Base-by-base conservation (phyloP, 2,329 filamentous ascomycete genomes). In the Fusarium brevicatenulatum region DNA sequence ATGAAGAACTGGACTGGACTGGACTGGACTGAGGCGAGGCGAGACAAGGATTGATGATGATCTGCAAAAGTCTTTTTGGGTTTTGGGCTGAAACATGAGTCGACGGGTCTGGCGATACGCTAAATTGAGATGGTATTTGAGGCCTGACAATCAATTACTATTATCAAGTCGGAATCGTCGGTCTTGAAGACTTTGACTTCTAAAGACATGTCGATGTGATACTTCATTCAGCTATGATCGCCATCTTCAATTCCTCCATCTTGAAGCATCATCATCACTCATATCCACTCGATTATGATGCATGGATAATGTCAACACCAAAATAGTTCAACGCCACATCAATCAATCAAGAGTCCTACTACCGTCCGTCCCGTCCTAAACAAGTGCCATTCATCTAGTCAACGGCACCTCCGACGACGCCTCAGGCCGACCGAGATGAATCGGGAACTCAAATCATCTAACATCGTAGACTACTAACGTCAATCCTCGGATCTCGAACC, bases 51-150 rank as follows among this genome's bases (percentile, higher is more conserved):
- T 57, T 19, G 43, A 50, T 49, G 71, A 65, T 39, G 67, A 71
- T 73, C 58, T 65, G 39, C 63, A 63, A 49, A 28, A 12, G 21
- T 50, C 21, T 30, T 19, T 34, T 52, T 36, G 49, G n/a, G n/a
- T 23, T 42, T 46, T 68, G 56, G 73, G 72, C 76, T 77, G 76
- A 78, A 77, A 76, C 66, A 49, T 77, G 65, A 77, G 76, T 71
- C 69, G 58, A 66, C 57, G 37, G 32, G 23, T 13, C 61, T 57
- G 42, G 25, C 40, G 34, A 46, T 23, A 10, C 54, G 39, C 46
- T 36, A 57, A 19, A 32, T 28, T 60, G 39, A 9, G n/a, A 57
- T 56, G 53, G 30, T 4, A 49, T 49, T 40, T 56, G 47, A 66
- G 64, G 64, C 62, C 64, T 18, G 63, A 47, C 40, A 56, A 65